Evolutionary conservation across 2,329 filamentous ascomycete genomes (phyloP).

Genomic region (Trichoderma sp.): DNA sequence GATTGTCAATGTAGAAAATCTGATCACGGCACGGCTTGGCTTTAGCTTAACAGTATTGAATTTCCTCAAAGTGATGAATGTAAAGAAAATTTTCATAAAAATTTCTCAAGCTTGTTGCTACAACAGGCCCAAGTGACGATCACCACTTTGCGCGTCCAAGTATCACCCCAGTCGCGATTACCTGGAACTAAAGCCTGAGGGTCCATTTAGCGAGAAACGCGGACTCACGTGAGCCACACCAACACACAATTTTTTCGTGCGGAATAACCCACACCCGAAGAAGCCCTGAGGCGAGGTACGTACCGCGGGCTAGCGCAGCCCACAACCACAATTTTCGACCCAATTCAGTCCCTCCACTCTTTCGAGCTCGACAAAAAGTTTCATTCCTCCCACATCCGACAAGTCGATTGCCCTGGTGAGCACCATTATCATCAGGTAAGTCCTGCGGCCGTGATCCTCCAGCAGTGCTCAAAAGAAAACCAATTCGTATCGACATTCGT

Average conservation of each 20-base stretch:
- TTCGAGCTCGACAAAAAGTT: constrained; percentile 35
- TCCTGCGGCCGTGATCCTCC: constrained; percentile 22
- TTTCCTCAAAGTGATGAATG: neutral
- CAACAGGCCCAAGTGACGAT: neutral
- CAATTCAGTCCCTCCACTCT: constrained; percentile 34
- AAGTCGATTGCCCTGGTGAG: constrained; percentile 50
- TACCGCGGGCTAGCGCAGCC: constrained; percentile 37
- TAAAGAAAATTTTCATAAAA: neutral
- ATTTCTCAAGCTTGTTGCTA: neutral
- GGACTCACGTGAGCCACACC: neutral
- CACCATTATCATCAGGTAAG: constrained; percentile 48
- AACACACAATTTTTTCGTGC: neutral
- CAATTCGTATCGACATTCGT: neutral
- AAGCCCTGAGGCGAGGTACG: constrained; percentile 32
- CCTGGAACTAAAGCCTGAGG: neutral
- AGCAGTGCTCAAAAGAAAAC: neutral
- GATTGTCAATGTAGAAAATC: neutral
- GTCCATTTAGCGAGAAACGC: neutral
- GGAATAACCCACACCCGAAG: constrained; percentile 28
- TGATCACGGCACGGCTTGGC: neutral
- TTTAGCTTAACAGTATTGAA: neutral
- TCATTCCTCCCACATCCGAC: constrained; percentile 39
- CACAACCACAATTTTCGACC: constrained; percentile 41
- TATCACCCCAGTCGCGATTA: neutral
- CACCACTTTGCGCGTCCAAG: neutral